Percentiles rank a stretch among this genome's conserved stretches.
phyloP scores from a whole-genome alignment of 192 early-diverging fungal species.

The Backusella parvicylindrica region DNA sequence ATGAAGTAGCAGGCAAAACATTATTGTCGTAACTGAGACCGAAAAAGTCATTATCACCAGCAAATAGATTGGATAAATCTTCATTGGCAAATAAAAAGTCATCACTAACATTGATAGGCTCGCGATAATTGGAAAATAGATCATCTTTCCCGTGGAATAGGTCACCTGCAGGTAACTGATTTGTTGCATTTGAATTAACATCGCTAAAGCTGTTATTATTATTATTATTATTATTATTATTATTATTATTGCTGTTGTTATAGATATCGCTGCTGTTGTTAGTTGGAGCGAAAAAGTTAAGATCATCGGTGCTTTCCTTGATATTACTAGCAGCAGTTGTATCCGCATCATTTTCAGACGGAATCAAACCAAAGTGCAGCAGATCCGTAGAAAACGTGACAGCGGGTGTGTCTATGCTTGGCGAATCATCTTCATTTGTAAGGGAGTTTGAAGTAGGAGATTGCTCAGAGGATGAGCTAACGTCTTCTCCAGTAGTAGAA shows the following conservation, averaged over 20 bases:
- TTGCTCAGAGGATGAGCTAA: neutral
- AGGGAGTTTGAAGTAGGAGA: neutral
- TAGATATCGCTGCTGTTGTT: too few species aligned
- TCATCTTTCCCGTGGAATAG: constrained; percentile 25
- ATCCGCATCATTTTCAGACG: neutral
- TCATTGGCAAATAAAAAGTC: constrained; percentile 13
- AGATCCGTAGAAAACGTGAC: neutral
- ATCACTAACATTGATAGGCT: neutral
- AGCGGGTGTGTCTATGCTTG: neutral
- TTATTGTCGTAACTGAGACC: neutral
- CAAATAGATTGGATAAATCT: constrained; percentile 8
- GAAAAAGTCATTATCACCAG: constrained; percentile 4
- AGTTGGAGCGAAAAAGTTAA: neutral
- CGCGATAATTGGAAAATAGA: constrained; percentile 16
- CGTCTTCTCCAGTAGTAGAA: neutral
- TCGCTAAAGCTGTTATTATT: neutral
- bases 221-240: neutral
- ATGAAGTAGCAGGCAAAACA: neutral
- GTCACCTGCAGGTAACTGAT: constrained; percentile 3
- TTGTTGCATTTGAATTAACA: neutral
- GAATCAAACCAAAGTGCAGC: constrained; percentile 2
- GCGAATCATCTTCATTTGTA: constrained; percentile 15
- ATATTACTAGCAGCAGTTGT: neutral
- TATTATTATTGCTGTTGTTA: too few species aligned
- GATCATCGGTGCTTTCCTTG: neutral